Conservation (phyloP, 768 basidiomycete species). For the Boletus rex-veris region DNA sequence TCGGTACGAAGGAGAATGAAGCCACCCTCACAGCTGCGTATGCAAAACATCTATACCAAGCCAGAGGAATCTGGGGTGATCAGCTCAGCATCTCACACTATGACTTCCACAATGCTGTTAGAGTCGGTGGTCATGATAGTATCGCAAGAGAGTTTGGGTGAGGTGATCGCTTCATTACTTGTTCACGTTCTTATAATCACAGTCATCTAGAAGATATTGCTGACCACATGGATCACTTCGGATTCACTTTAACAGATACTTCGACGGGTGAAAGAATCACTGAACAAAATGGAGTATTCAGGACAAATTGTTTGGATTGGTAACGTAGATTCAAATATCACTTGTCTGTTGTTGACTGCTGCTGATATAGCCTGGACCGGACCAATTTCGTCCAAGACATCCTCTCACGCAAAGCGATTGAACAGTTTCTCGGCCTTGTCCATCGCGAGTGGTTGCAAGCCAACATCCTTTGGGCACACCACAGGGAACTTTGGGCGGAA, state of each 20-base stretch:
- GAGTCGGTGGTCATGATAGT: constrained; percentile 81
- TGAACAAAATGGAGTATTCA: constrained; percentile 88
- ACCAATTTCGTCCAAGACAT: constrained; percentile 98
- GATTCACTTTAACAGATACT: constrained; percentile 79
- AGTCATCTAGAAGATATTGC: constrained; percentile 60
- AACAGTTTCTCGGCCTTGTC: constrained; percentile 77
- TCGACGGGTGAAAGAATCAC: constrained; percentile 68
- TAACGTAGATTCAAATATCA: constrained; percentile 27
- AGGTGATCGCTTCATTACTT: constrained; percentile 3
- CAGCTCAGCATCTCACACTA: constrained; percentile 81
- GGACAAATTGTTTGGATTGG: constrained; percentile 97
- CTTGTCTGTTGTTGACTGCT: constrained; percentile 1
- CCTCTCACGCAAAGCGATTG: constrained; percentile 74
- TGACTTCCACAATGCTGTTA: constrained; percentile 88
- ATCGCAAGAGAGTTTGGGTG: constrained; percentile 73
- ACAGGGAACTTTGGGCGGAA: constrained; percentile 96
- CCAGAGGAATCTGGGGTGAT: constrained; percentile 59
- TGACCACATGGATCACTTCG: constrained; percentile 72
- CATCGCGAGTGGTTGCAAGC: constrained; percentile 74
- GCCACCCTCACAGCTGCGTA: constrained; percentile 80
- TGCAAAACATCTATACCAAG: constrained; percentile 69
- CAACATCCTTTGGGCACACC: constrained; percentile 73
- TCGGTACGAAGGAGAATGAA: constrained; percentile 92
- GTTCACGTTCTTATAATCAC: constrained; percentile 6
- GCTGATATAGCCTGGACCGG: constrained; percentile 71